Base-by-base conservation (phyloP, 768 basidiomycete genomes). In the Leccinum uliginosum region DNA sequence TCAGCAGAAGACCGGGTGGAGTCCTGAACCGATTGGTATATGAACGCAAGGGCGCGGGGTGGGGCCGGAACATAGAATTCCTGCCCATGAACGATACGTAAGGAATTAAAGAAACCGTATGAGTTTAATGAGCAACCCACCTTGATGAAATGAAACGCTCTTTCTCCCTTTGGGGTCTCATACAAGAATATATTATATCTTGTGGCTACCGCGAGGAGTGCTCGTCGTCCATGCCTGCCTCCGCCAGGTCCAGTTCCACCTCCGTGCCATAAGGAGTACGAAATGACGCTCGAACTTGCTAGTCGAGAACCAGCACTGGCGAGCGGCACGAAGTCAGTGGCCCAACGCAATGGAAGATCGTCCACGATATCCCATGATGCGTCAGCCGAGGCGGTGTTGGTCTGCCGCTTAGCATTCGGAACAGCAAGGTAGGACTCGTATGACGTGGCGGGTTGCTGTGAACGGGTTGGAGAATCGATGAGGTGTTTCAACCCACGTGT, bases 281-380 rank as follows among this genome's bases (percentile, higher is more conserved):
- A 83, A 23, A 83, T 63, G 14, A 90, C 83, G 3, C 83, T 80
- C 2, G 77, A 63, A 55, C 78, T 81, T 26, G 77, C 72, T 45
- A 92, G 71, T 46, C 89, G 78, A 24, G 89, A 88, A 3, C 86
- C 83, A 24, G 79, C 70, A 2, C 80, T 72, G 5, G 89, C 89
- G n/a, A 93, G 79, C 0, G 89, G 85, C 2, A 90, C 87, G 65
- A 82, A 93, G 68, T 93, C 91, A 0, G 86, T 87, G n/a, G 90
- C 89, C 91, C 91, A 93, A 30, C 88, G 81, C 46, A 92, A 64
- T 2, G 89, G 87, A 9, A 88, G 72, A 49, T 82, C 81, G 12
- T 91, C 89, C 1, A 91, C 76, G 6, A 91, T 65, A 67, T 92
- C 90, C 90, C 89, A 86, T 29, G 74, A 76, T 12, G 81, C 78